Conservation (phyloP, 2,329 filamentous ascomycete species). For the Penicillium sp. region DNA sequence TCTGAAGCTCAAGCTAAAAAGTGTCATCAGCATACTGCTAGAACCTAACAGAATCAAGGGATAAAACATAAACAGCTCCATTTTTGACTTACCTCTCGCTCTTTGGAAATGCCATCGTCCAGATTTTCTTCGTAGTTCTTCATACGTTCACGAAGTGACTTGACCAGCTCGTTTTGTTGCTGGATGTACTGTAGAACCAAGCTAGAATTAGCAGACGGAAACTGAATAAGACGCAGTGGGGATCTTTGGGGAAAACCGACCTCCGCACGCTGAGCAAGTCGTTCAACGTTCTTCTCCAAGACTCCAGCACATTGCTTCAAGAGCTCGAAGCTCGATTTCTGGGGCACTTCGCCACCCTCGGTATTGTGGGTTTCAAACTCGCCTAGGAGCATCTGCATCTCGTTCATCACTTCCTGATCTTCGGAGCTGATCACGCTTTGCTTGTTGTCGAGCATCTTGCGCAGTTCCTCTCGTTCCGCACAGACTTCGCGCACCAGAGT, state of each 20-base stretch:
- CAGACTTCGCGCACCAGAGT: constrained; percentile 40
- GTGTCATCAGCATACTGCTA: constrained; percentile 16
- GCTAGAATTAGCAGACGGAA: constrained; percentile 18
- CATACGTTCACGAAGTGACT: constrained; percentile 43
- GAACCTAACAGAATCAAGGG: not conserved
- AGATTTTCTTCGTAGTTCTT: constrained; percentile 41
- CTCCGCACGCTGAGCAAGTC: constrained; percentile 45
- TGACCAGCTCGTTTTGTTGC: constrained; percentile 45
- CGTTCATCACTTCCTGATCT: constrained; percentile 41
- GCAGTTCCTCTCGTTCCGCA: constrained; percentile 42
- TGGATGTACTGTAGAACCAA: constrained; percentile 39
- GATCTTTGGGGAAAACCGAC: constrained; percentile 30
- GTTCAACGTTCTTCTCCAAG: constrained; percentile 55
- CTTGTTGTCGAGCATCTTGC: constrained; percentile 40
- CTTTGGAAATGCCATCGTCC: constrained; percentile 39
- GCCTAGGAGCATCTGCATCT: constrained; percentile 44
- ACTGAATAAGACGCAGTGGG: not conserved
- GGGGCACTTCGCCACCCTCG: constrained; percentile 32
- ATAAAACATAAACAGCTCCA: not conserved
- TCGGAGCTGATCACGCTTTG: constrained; percentile 42
- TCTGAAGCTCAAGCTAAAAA: constrained; percentile 42
- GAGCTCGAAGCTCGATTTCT: constrained; percentile 42
- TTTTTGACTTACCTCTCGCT: constrained; percentile 40
- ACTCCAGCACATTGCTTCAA: constrained; percentile 51
- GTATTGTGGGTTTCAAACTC: constrained; percentile 41